These are phyloP conservation scores for Nymphaea thermarum DNA, from an alignment of 164 flowering plant genomes.

Conservation along the genomic window DNA sequence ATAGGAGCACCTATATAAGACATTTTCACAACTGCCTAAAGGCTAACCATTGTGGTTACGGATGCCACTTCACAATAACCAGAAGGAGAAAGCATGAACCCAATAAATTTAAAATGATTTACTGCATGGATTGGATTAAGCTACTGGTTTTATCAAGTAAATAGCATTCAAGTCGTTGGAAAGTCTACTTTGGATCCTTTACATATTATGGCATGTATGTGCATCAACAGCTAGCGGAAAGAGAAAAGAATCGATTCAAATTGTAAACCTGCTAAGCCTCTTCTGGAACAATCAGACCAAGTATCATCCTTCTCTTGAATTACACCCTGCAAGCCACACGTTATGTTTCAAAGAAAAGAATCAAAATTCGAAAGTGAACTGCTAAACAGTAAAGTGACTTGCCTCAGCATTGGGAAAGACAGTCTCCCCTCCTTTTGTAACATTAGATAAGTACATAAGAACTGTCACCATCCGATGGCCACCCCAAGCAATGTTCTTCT, in stretches of 20 bases:
- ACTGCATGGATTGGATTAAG: no score
- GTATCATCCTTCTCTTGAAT: not conserved
- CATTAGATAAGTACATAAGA: conserved; percentile 89
- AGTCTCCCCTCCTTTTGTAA: conserved; percentile 90
- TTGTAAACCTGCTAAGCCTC: not conserved
- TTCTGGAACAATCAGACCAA: not conserved
- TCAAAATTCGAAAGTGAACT: not conserved
- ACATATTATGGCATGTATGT: no score
- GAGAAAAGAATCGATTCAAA: not conserved
- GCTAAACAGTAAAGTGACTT: conserved; percentile 13
- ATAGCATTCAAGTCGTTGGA: no score
- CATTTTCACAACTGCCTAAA: no score
- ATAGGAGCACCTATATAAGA: no score
- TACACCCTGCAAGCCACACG: not conserved
- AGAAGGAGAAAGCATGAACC: no score
- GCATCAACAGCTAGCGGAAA: not conserved
- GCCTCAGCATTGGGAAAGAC: conserved; percentile 93
- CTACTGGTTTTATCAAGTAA: no score
- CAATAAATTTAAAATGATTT: no score
- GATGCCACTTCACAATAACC: no score
- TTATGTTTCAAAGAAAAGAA: no score
- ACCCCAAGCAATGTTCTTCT: conserved; percentile 82
- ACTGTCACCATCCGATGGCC: conserved; percentile 92
- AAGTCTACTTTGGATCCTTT: no score
- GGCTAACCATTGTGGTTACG: no score